Conservation (phyloP, 2,329 filamentous ascomycete species). For the Elsinoe fawcettii region DNA sequence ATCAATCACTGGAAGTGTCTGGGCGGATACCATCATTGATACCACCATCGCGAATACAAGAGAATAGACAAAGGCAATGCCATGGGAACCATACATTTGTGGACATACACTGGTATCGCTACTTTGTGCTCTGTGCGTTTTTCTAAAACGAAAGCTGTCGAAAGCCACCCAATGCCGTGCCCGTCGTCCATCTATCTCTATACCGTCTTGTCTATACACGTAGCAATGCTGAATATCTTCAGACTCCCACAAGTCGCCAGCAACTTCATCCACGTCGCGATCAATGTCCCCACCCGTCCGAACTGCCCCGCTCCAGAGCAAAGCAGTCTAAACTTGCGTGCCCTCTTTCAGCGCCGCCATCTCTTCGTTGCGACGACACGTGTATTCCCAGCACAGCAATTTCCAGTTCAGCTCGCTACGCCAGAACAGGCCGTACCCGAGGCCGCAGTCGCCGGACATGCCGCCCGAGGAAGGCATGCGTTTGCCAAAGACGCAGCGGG, state of each 20-base stretch:
- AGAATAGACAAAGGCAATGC: background rate
- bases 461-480: conserved; percentile 77
- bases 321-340: conserved; percentile 16
- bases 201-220: background rate
- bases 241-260: background rate
- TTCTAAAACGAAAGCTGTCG: conserved; percentile 15
- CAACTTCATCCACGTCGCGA: background rate
- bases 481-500: conserved; percentile 70
- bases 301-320: background rate
- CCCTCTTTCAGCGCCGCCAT: conserved; percentile 14
- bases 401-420: conserved; percentile 76
- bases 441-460: conserved; percentile 60
- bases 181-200: background rate
- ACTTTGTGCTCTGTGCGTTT: conserved; percentile 9
- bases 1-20: background rate
- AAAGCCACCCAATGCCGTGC: background rate
- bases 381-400: conserved; percentile 67
- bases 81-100: background rate
- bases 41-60: background rate
- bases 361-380: conserved; percentile 1
- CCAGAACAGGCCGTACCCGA: conserved; percentile 57
- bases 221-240: background rate
- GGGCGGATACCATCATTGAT: background rate
- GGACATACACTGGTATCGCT: conserved; percentile 8
- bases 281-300: background rate